phyloP scores from a whole-genome alignment of 1,284 basidiomycete genomes.

The Heterobasidion parviporum region DNA sequence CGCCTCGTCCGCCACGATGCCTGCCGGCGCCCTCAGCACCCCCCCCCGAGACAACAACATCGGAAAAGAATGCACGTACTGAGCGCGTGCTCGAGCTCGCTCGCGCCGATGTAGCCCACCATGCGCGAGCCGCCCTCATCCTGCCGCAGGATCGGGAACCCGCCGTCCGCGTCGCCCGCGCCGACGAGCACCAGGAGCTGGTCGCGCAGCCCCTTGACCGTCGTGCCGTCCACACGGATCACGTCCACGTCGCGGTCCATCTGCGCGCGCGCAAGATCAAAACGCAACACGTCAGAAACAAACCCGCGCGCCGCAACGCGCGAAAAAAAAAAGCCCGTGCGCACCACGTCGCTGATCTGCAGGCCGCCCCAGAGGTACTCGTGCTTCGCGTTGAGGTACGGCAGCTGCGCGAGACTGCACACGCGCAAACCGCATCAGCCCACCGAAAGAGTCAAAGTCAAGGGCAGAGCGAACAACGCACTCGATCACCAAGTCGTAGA shows the following conservation, averaged over 20 bases:
- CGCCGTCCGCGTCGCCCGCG: slow-evolving; percentile 70
- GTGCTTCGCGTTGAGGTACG: slow-evolving; percentile 86
- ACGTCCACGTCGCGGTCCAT: slow-evolving; percentile 55
- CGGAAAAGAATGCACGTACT: slow-evolving; percentile 38
- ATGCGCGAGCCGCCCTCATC: slow-evolving; percentile 50
- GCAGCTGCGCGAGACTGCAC: slow-evolving; percentile 61
- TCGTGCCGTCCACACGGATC: slow-evolving; percentile 58
- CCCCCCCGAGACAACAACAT: background rate
- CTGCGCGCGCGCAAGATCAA: slow-evolving; percentile 25
- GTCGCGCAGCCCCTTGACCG: slow-evolving; percentile 60
- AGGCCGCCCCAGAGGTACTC: slow-evolving; percentile 81
- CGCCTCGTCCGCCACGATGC: slow-evolving; percentile 68
- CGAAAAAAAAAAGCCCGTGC: slow-evolving; percentile 20
- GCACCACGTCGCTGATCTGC: slow-evolving; percentile 69
- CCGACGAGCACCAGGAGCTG: slow-evolving; percentile 54
- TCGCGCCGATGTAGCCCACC: slow-evolving; percentile 89
- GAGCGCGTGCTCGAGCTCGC: slow-evolving; percentile 91
- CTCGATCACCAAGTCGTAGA: slow-evolving; percentile 94
- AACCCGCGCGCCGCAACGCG: slow-evolving; percentile 1
- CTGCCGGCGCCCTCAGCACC: slow-evolving; percentile 27
- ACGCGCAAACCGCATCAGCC: slow-evolving; percentile 1
- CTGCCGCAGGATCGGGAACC: slow-evolving; percentile 75
- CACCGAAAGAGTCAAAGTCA: background rate
- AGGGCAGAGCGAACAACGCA: slow-evolving; percentile 29
- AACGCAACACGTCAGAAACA: background rate